Evolutionary conservation across 2,329 filamentous ascomycete species (phyloP).

Genomic region (Aspergillus sp.): DNA sequence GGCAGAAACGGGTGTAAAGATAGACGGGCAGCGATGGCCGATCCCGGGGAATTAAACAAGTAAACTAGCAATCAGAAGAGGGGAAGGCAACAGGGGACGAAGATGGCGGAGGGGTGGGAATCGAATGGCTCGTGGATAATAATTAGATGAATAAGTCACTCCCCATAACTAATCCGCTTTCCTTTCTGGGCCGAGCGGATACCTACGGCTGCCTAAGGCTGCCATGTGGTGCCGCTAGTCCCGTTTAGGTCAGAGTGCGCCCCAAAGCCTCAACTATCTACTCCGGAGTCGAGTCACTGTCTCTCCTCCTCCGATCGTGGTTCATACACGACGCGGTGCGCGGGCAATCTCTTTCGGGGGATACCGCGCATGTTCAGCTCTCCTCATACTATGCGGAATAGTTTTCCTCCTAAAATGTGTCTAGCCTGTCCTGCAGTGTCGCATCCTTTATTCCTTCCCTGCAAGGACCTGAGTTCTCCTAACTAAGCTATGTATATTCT

Average conservation of each 20-base stretch:
- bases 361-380: not conserved
- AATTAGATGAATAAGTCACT: slow-evolving; percentile 8
- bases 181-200: slow-evolving; percentile 1
- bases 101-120: slow-evolving; percentile 4
- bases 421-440: not conserved
- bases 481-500: not conserved
- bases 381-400: not conserved
- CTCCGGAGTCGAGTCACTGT: not conserved
- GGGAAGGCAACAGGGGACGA: slow-evolving; percentile 2
- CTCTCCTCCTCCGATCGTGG: not conserved
- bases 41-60: not conserved
- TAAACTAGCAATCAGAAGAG: not conserved
- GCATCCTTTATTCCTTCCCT: not conserved
- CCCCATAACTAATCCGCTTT: slow-evolving; percentile 8
- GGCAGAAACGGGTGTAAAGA: not conserved
- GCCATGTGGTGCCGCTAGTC: not conserved
- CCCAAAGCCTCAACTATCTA: slow-evolving; percentile 1
- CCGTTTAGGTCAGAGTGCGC: not conserved
- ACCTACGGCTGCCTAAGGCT: not conserved
- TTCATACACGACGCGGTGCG: not conserved
- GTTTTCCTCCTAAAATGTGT: not conserved
- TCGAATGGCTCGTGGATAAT: slow-evolving; percentile 5
- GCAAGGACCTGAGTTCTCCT: not conserved
- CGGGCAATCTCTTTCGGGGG: not conserved
- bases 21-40: not conserved